Evolutionary conservation across 192 early-diverging fungal genomes (phyloP).

Genomic region (Coemansia umbellata): DNA sequence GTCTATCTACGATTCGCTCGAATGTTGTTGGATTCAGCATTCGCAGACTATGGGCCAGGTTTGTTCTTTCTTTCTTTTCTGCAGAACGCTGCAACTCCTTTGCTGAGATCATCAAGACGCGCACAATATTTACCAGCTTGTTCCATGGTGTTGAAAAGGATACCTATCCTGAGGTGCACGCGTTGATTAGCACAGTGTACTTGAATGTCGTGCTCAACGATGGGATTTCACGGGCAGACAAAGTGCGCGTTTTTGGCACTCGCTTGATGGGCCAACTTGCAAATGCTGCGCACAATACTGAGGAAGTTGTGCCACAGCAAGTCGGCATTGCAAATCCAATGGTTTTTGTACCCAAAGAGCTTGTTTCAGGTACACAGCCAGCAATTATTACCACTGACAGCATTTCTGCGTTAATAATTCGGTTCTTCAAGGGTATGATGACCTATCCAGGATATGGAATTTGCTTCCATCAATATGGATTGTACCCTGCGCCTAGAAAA

Average conservation of each 20-base stretch:
- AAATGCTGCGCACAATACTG: constrained; percentile 17
- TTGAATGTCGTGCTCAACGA: constrained; percentile 26
- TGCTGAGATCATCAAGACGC: constrained; percentile 24
- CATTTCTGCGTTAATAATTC: constrained; percentile 23
- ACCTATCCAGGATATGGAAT: constrained; percentile 41
- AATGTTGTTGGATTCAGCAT: constrained; percentile 33
- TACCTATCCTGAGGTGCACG: constrained; percentile 37
- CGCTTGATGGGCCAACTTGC: constrained; percentile 29
- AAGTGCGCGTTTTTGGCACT: constrained; percentile 27
- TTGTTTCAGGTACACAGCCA: neutral
- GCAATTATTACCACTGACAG: constrained; percentile 11
- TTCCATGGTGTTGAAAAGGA: constrained; percentile 34
- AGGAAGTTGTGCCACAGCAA: constrained; percentile 1
- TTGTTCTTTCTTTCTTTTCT: constrained; percentile 42
- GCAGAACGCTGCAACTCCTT: constrained; percentile 23
- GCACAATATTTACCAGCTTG: constrained; percentile 17
- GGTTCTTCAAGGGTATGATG: constrained; percentile 47
- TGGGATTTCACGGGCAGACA: constrained; percentile 17
- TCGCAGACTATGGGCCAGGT: constrained; percentile 41
- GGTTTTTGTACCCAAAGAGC: constrained; percentile 9
- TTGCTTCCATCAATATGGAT: constrained; percentile 43
- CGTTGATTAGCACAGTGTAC: constrained; percentile 21
- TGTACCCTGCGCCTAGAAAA: constrained; percentile 34
- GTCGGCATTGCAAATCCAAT: constrained; percentile 18
- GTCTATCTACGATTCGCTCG: constrained; percentile 17